Conservation (phyloP, 2,329 filamentous ascomycete species). For the Venturia nashicola region DNA sequence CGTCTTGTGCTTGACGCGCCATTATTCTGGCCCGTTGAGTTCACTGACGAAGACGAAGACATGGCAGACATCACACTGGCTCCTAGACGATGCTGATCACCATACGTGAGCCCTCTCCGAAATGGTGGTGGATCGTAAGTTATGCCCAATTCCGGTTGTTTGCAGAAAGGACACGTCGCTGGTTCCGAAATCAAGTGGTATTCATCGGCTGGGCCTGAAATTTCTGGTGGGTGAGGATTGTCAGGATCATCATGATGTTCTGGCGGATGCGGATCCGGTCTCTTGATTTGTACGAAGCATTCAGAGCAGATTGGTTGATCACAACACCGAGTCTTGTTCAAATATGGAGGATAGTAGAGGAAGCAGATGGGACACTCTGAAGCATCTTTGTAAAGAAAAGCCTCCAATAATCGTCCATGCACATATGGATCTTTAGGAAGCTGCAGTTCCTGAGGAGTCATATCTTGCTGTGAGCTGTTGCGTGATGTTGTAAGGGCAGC, state of each 20-base stretch:
- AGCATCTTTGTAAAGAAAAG: constrained; percentile 84
- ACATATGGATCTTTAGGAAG: constrained; percentile 76
- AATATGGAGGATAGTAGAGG: constrained; percentile 83
- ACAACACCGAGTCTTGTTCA: constrained; percentile 91
- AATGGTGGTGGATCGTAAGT: constrained; percentile 86
- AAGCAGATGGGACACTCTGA: constrained; percentile 94
- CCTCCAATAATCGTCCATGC: constrained; percentile 88
- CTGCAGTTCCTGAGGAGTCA: constrained; percentile 64
- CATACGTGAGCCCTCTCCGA: constrained; percentile 67
- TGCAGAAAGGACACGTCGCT: constrained; percentile 87
- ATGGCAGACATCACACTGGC: constrained; percentile 54
- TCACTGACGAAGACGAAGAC: constrained; percentile 75
- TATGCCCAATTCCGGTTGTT: constrained; percentile 90
- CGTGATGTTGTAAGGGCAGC: constrained; percentile 69
- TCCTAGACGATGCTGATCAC: constrained; percentile 37
- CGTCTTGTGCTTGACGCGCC: constrained; percentile 30
- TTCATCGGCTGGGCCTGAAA: constrained; percentile 25
- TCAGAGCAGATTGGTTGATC: constrained; percentile 95
- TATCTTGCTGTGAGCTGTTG: constrained; percentile 59
- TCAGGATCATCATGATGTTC: constrained; percentile 49
- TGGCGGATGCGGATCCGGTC: constrained; percentile 79
- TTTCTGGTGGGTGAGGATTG: constrained; percentile 25
- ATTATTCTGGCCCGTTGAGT: constrained; percentile 37
- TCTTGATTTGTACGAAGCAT: constrained; percentile 97
- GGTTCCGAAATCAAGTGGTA: constrained; percentile 75